Evolutionary conservation across 2,329 filamentous ascomycete genomes (phyloP).

Genomic region (Pestalotiopsis sp.): DNA sequence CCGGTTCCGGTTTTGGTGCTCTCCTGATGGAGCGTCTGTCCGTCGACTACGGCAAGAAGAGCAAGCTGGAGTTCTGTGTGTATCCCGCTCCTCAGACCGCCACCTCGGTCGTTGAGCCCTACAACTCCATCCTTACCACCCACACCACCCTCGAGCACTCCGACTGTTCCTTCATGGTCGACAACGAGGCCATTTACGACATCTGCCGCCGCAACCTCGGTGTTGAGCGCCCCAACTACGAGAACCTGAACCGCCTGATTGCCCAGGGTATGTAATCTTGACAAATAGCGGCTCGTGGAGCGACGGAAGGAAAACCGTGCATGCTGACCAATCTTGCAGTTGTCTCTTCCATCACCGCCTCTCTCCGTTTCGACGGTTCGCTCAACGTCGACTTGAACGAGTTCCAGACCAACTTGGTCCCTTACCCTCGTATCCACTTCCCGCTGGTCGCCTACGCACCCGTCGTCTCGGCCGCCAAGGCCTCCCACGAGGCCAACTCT

Average conservation of each 20-base stretch:
- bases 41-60: constrained; percentile 99
- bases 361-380: constrained; percentile 96
- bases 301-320: neutral
- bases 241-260: constrained; percentile 98
- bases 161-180: constrained; percentile 99
- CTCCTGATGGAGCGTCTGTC: constrained; percentile 98
- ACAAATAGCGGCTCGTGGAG: neutral
- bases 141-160: constrained; percentile 99
- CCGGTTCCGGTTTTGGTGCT: constrained; percentile 97
- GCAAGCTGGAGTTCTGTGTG: constrained; percentile 99
- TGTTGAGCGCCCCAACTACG: constrained; percentile 96
- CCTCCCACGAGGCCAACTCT: constrained; percentile 96
- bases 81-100: constrained; percentile 97
- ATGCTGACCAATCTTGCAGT: constrained; percentile 55
- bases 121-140: constrained; percentile 99
- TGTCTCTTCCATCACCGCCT: constrained; percentile 97
- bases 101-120: constrained; percentile 97
- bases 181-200: constrained; percentile 99
- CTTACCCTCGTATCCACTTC: constrained; percentile 99
- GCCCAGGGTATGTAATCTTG: constrained; percentile 72
- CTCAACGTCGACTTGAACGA: constrained; percentile 99
- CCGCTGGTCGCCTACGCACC: constrained; percentile 95
- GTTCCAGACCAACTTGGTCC: constrained; percentile 99
- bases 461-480: constrained; percentile 93
- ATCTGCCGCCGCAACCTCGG: constrained; percentile 98